Conservation (phyloP, 352 stramenopile genomes). For the Pythium vanterpoolii region DNA sequence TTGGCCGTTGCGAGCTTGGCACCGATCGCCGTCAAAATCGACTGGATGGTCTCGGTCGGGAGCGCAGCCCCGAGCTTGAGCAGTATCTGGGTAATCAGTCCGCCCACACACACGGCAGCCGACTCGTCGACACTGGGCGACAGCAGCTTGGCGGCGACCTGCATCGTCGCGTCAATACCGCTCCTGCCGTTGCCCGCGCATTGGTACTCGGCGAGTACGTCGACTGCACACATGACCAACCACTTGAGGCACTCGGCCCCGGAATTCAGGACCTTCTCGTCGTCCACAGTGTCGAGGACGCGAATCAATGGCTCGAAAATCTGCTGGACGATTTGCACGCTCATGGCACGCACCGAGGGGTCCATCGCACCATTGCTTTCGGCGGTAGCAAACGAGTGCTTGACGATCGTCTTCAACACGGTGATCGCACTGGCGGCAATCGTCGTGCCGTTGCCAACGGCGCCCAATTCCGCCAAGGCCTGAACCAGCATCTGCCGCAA, state of each 20-base stretch:
- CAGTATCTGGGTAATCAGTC: conserved; percentile 79
- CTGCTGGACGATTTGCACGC: conserved; percentile 59
- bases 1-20: conserved; percentile 60
- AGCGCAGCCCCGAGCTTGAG: conserved; percentile 60
- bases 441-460: conserved; percentile 49
- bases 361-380: conserved; percentile 24
- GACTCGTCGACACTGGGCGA: conserved; percentile 65
- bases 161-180: conserved; percentile 68
- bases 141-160: conserved; percentile 65
- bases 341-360: conserved; percentile 42
- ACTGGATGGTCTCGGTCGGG: conserved; percentile 62
- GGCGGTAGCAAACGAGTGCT: conserved; percentile 57
- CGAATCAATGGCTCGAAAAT: conserved; percentile 71
- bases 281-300: conserved; percentile 55
- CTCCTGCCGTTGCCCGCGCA: conserved; percentile 33
- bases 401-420: conserved; percentile 71
- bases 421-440: conserved; percentile 65
- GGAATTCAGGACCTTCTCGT: conserved; percentile 73
- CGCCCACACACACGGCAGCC: conserved; percentile 66
- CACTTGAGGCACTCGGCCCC: conserved; percentile 82
- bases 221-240: conserved; percentile 76
- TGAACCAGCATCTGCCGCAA: conserved; percentile 57
- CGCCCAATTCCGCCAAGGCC: conserved; percentile 42
- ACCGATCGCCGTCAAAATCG: conserved; percentile 69
- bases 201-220: conserved; percentile 53